Conservation (phyloP, 1,284 basidiomycete genomes). For the Salmacisia buchloeana region DNA sequence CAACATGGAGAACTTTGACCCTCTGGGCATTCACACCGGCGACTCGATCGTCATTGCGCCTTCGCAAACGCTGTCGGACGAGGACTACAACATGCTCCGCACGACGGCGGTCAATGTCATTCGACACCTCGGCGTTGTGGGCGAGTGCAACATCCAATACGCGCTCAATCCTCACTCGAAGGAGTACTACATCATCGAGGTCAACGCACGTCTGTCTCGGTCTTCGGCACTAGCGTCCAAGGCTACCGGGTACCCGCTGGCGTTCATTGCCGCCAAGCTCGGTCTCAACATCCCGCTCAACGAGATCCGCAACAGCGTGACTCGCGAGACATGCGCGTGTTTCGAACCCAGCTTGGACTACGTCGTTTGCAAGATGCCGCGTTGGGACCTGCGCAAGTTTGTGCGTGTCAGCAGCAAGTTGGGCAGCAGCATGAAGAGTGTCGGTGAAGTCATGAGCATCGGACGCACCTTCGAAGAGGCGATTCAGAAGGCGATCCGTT, state of each 20-base stretch:
- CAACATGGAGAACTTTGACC: conserved; percentile 93
- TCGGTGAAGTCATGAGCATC: conserved; percentile 98
- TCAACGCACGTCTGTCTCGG: conserved; percentile 96
- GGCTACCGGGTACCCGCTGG: conserved; percentile 95
- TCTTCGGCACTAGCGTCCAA: conserved; percentile 97
- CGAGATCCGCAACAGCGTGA: conserved; percentile 95
- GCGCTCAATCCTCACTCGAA: conserved; percentile 89
- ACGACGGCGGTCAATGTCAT: conserved; percentile 98
- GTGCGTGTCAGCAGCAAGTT: conserved; percentile 53
- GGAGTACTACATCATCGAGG: conserved; percentile 99
- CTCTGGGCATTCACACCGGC: conserved; percentile 95
- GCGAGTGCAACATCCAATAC: conserved; percentile 99
- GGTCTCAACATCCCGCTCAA: conserved; percentile 94
- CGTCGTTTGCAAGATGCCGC: conserved; percentile 94
- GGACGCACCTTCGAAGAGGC: conserved; percentile 97
- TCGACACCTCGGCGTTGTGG: conserved; percentile 91
- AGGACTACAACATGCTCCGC: conserved; percentile 98
- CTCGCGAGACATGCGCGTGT: conserved; percentile 91
- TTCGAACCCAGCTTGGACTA: conserved; percentile 98
- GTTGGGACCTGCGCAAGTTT: conserved; percentile 99
- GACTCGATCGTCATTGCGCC: conserved; percentile 99
- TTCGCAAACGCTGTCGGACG: conserved; percentile 76
- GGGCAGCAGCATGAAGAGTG: conserved; percentile 72
- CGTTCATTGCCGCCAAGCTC: conserved; percentile 96
- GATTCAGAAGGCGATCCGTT: conserved; percentile 92